These are phyloP conservation scores for Suillus weaverae DNA, from an alignment of 768 basidiomycete species.

Conservation along the genomic window DNA sequence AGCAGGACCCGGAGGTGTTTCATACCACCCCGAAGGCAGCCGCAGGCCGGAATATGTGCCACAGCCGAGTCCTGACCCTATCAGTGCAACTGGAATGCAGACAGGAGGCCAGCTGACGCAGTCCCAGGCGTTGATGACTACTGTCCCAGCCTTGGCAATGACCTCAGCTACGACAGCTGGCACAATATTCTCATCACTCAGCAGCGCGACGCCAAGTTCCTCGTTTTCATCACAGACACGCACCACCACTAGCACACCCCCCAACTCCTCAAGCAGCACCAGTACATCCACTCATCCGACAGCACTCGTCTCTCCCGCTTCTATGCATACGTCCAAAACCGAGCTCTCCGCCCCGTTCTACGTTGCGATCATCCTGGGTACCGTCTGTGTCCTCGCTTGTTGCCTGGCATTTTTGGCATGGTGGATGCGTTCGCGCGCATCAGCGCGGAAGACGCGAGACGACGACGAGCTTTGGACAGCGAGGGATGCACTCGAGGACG, in stretches of 20 bases:
- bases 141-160: not conserved
- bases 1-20: not conserved
- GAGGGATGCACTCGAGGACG: constrained; percentile 18
- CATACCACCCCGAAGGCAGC: not conserved
- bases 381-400: constrained; percentile 44
- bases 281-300: not conserved
- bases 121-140: not conserved
- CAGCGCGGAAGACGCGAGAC: constrained; percentile 36
- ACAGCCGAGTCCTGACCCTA: not conserved
- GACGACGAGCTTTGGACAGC: constrained; percentile 35
- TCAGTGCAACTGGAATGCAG: not conserved
- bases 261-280: not conserved
- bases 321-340: constrained; percentile 23
- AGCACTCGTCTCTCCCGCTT: constrained; percentile 22
- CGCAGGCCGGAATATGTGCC: not conserved
- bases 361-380: constrained; percentile 49
- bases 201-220: constrained; percentile 3
- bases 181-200: constrained; percentile 3
- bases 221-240: not conserved
- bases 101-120: not conserved
- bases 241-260: not conserved
- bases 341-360: constrained; percentile 43
- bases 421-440: constrained; percentile 44
- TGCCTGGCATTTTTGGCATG: constrained; percentile 49
- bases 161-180: constrained; percentile 15